These are phyloP conservation scores for Nicotiana tabacum DNA, from an alignment of 257 asterid species.

Conservation along the genomic window DNA sequence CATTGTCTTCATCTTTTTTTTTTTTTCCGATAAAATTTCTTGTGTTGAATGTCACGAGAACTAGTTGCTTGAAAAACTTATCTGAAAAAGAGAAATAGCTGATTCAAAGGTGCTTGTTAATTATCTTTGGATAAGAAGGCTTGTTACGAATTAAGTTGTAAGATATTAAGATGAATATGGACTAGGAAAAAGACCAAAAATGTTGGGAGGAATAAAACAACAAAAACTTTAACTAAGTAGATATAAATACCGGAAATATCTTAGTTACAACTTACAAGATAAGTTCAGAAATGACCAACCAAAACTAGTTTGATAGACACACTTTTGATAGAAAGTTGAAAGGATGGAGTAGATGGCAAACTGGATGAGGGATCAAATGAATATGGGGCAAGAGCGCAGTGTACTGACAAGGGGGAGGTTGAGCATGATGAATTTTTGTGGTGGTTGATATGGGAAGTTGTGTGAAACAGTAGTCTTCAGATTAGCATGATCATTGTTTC, in stretches of 20 bases:
- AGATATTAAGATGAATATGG: background rate
- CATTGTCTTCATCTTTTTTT: too few relatives aligned
- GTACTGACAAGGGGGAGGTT: background rate
- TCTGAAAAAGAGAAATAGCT: background rate
- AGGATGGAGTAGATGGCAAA: background rate
- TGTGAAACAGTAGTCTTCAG: background rate
- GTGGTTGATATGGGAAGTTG: background rate
- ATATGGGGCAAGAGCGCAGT: background rate
- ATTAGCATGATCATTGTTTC: background rate
- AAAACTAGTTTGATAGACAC: background rate
- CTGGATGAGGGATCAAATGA: background rate
- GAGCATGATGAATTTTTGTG: background rate
- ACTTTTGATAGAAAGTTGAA: too few relatives aligned
- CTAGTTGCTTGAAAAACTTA: background rate
- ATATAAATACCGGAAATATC: too few relatives aligned
- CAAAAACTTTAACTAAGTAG: background rate
- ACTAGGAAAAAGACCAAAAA: background rate
- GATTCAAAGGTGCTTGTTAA: background rate
- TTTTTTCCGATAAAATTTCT: background rate
- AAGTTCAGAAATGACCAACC: background rate
- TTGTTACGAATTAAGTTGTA: too few relatives aligned
- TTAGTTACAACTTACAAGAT: too few relatives aligned
- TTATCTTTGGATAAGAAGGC: too few relatives aligned
- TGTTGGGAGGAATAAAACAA: background rate
- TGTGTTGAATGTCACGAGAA: background rate